Evolutionary conservation across 1,284 basidiomycete species (phyloP), one percentile per base, ranked within the genome.

Genomic region (Schizophyllum commune): DNA sequence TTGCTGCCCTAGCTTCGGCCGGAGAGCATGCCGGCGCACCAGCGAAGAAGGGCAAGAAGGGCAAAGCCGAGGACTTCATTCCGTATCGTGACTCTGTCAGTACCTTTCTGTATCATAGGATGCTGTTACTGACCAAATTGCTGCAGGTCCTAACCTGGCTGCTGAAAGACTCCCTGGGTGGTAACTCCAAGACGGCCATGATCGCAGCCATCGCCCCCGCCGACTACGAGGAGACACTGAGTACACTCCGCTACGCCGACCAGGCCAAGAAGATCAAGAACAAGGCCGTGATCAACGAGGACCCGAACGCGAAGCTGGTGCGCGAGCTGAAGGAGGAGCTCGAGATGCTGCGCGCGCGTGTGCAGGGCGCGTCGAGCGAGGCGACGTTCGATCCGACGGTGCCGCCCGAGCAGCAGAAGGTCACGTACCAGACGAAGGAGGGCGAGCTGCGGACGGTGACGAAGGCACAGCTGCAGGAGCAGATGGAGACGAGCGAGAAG

Each of bases 211-310:
- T 99, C 66, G 90, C 95, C 21, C 96, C 96, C 17, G 96, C 96
- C 47, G 96, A 98, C 75, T 96, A 98, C 73, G 96, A 99, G 67
- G 96, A 99, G 76, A 98, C 96, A 13, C 79, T 98, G 63, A 94
- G 93, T 76, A 96, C 94, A 3, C 78, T 96, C 62, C 88, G 96
- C 2, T 99, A 99, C 75, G 97, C 96, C 66, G 96, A 98, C 78
- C 94, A 92, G 72, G 96, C 96, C 27, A 99, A 99, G 88, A 97
- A 96, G 86, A 99, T 99, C 79, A 97, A 96, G 87, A 99, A 98
- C 76, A 97, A 98, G 80, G 96, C 96, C 17, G 86, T 98, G 58
- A 92, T 99, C 68, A 99, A 99, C 74, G 96, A 99, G 76, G 96
- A 99, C 81, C 96, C 97, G 19, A 99, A 98, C 70, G 96, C 96